These are phyloP conservation scores for Daldinia bambusicola DNA, from an alignment of 495 filamentous ascomycete genomes.

Conservation along the genomic window DNA sequence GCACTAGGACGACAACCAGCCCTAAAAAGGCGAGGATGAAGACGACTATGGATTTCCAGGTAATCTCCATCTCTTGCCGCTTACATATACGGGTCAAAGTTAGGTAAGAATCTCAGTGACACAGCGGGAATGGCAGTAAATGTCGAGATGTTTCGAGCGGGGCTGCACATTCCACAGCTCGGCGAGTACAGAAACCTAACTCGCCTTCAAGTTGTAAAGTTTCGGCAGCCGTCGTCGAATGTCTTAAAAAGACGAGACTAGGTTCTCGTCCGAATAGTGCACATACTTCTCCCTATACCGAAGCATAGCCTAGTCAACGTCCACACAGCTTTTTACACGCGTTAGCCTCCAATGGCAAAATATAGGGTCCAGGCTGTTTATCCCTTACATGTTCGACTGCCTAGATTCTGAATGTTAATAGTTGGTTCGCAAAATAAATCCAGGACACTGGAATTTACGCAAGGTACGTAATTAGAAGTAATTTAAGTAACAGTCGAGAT, in stretches of 20 bases:
- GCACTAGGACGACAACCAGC: conserved; percentile 3
- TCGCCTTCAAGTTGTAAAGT: conserved; percentile 17
- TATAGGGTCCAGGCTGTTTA: not conserved
- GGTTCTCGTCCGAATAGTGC: not conserved
- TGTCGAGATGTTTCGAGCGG: conserved; percentile 30
- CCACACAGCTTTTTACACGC: not conserved
- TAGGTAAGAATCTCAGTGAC: not conserved
- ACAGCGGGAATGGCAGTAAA: conserved; percentile 12
- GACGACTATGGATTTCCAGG: conserved; percentile 22
- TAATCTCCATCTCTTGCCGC: conserved; percentile 22
- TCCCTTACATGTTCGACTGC: not conserved
- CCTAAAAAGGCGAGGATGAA: conserved; percentile 7
- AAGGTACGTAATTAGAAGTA: too few relatives aligned
- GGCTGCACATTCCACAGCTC: conserved; percentile 24
- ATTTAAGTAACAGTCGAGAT: too few relatives aligned
- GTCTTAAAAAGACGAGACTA: not conserved
- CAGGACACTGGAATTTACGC: not conserved
- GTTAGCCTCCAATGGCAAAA: not conserved
- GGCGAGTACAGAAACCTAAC: conserved; percentile 33
- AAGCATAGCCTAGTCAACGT: not conserved
- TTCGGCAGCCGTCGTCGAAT: conserved; percentile 10
- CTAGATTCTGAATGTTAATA: not conserved
- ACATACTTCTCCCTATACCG: not conserved
- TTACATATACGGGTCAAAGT: not conserved
- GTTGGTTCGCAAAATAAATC: not conserved